A percentile compares a stretch with the other conserved stretches of the same genome.
phyloP scores from a whole-genome alignment of 75 land plant species.

The Sequoiadendron giganteum region DNA sequence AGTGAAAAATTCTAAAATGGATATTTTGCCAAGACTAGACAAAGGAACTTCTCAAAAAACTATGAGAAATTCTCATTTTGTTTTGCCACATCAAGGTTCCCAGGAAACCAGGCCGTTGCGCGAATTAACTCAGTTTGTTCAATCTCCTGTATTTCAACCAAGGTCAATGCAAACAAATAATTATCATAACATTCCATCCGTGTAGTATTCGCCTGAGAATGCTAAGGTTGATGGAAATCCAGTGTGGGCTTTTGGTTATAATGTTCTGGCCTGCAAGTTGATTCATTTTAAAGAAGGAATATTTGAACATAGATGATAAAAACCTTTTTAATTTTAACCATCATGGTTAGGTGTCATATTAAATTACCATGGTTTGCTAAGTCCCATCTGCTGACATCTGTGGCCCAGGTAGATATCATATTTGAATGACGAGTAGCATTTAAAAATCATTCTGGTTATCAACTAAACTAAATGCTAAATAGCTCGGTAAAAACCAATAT shows the following conservation, averaged over 20 bases:
- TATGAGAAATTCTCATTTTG: constrained; percentile 9
- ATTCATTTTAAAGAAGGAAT: background rate
- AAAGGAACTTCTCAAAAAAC: constrained; percentile 1
- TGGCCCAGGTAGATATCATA: background rate
- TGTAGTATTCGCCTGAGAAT: background rate
- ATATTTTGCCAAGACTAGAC: background rate
- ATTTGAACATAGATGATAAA: background rate
- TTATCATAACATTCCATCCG: background rate
- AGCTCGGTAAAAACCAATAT: background rate
- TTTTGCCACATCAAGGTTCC: constrained; percentile 17
- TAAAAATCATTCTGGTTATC: background rate
- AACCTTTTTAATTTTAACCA: background rate
- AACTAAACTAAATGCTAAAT: background rate
- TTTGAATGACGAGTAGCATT: background rate
- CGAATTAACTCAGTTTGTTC: constrained; percentile 27
- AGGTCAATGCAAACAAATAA: background rate
- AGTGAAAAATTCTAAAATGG: constrained; percentile 28
- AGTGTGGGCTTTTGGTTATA: background rate
- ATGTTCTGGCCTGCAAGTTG: background rate
- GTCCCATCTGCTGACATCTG: background rate
- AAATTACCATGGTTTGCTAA: background rate
- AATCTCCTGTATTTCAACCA: constrained; percentile 58
- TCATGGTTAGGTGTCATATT: background rate
- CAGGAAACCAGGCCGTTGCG: constrained; percentile 22
- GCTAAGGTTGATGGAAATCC: background rate